Base-by-base conservation (phyloP, 371 early-diverging fungal species). In the Syncephalastrum racemosum region DNA sequence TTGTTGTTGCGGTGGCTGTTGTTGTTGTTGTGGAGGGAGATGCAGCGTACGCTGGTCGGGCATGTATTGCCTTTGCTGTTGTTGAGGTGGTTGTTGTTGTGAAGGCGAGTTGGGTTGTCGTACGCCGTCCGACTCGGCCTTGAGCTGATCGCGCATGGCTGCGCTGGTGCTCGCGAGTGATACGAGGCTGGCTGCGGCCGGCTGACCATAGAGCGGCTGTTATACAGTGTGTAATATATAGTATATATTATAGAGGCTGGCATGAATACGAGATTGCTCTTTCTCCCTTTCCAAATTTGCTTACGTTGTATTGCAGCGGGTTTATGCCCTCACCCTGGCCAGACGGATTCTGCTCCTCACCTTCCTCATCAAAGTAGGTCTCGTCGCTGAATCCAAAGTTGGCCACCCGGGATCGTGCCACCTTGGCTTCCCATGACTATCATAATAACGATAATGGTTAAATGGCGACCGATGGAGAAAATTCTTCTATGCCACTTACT, bases 341-440 rank as follows among this genome's bases (percentile, higher is more conserved):
- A 42, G 42, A 24, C 1, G 43, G 24, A 13, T 45, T 39, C 16
- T 57, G 60, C 16, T 50, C 52, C 19, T 56, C 53, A 24, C 44
- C 42, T n/a, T 67, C 56, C 8, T 73, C 70, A 31, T 79, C 60
- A 52, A 71, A 73, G 58, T 67, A 71, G 15, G 53, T 58, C 5
- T 80, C 80, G 19, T 84, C 85, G 40, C 71, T 71, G 14, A 70
- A 70, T 22, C 73, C 77, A 59, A 93, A 95, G 48, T 85, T 80
- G 8, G 93, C 90, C 3, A 92, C 93, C 25, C 85, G 78, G 36
- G 90, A 82, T 56, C 82, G 80, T 51, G 86, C 82, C 36, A 95
- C 81, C 64, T 93, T 95, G 36, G 79, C 68, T 66, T 94, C 93
- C 95, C 95, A 95, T 51, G 83, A 83, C 90, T 90, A 64, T 19